These are phyloP conservation scores for Oleoguttula mirabilis DNA, from an alignment of 495 filamentous ascomycete genomes.

Conservation along the genomic window DNA sequence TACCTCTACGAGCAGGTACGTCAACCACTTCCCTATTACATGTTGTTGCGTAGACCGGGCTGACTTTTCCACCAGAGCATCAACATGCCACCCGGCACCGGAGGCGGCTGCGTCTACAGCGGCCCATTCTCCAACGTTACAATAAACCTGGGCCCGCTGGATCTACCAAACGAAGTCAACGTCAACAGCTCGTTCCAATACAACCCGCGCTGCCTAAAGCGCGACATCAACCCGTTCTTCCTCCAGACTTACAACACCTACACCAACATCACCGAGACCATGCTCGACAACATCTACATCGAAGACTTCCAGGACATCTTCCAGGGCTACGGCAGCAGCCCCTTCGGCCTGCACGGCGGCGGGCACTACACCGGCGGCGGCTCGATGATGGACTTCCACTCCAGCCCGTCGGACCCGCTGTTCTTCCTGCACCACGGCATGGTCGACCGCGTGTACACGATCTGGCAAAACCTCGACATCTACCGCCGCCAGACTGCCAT, in stretches of 20 bases:
- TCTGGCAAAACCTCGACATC: constrained; percentile 52
- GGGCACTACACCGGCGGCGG: constrained; percentile 53
- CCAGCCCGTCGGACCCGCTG: constrained; percentile 37
- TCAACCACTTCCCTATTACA: neutral
- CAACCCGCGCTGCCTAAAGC: constrained; percentile 53
- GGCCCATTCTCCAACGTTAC: constrained; percentile 19
- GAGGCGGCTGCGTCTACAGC: constrained; percentile 23
- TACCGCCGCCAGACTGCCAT: constrained; percentile 33
- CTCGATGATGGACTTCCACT: constrained; percentile 39
- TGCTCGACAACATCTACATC: constrained; percentile 35
- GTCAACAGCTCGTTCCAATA: constrained; percentile 22
- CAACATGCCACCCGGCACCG: constrained; percentile 21
- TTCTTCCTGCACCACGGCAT: constrained; percentile 60
- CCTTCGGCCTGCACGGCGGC: constrained; percentile 46
- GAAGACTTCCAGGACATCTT: constrained; percentile 38
- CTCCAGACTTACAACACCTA: constrained; percentile 28
- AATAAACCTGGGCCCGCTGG: constrained; percentile 25
- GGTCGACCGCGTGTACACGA: constrained; percentile 56
- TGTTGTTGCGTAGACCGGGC: neutral
- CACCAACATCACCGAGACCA: constrained; percentile 17
- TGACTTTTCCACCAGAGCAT: constrained; percentile 3
- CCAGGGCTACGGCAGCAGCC: constrained; percentile 36
- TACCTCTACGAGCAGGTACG: constrained; percentile 6
- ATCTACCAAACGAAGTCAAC: constrained; percentile 10
- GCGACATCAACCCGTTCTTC: constrained; percentile 45